These are phyloP conservation scores for Zasmidium cellare DNA, from an alignment of 2,329 filamentous ascomycete species.

Conservation along the genomic window DNA sequence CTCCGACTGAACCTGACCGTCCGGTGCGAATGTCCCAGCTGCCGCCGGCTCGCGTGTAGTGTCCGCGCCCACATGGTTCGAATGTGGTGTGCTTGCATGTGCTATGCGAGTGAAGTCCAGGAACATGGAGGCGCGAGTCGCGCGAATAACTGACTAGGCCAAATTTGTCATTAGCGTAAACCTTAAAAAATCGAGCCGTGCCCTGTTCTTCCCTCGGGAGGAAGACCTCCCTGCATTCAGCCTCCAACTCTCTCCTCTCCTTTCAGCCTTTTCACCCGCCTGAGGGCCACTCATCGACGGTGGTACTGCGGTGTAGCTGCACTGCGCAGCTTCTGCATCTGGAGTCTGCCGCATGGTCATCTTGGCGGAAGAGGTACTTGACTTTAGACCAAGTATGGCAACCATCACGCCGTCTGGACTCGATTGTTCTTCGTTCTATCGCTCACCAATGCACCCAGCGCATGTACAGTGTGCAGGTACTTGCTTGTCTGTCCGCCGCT, in stretches of 20 bases:
- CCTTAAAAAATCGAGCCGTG: not conserved
- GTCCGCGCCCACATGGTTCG: slow-evolving; percentile 14
- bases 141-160: not conserved
- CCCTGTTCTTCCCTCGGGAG: not conserved
- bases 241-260: not conserved
- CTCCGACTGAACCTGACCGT: slow-evolving; percentile 20
- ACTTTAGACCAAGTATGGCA: no score
- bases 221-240: not conserved
- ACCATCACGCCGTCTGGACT: no score
- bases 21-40: not conserved
- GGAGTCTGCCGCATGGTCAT: not conserved
- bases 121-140: not conserved
- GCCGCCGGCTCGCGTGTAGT: slow-evolving; percentile 8
- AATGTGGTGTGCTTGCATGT: not conserved
- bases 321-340: no score
- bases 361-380: not conserved
- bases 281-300: not conserved
- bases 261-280: not conserved
- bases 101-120: not conserved
- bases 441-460: no score
- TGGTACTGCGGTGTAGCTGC: no score
- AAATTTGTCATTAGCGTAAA: not conserved
- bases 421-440: no score
- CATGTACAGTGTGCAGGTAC: no score
- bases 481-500: no score